A percentile compares a stretch with the other conserved stretches of the same genome.
Conservation (phyloP, 2,329 filamentous ascomycete genomes). For the Fusarium protoensiforme region DNA sequence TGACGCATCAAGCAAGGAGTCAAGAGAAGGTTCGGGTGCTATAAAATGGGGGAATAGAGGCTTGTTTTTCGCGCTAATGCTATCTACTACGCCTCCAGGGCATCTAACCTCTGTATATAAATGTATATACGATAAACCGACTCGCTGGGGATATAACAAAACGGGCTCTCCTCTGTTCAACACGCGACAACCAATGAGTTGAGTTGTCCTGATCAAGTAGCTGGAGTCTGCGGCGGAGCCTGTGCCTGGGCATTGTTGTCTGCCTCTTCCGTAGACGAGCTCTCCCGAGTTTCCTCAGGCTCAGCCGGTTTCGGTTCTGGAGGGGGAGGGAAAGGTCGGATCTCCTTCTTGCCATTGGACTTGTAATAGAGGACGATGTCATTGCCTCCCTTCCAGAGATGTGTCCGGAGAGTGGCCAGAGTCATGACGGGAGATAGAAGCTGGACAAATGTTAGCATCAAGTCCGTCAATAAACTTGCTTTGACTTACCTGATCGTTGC, state of each 20-base stretch:
- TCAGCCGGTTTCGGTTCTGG: constrained; percentile 32
- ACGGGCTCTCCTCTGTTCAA: background rate
- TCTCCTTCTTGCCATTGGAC: constrained; percentile 83
- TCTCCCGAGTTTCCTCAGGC: constrained; percentile 34
- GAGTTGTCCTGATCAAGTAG: constrained; percentile 11
- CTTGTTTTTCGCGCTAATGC: constrained; percentile 37
- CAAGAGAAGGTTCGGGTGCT: constrained; percentile 11
- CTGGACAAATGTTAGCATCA: constrained; percentile 48
- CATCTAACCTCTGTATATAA: constrained; percentile 39
- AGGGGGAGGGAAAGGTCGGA: constrained; percentile 51
- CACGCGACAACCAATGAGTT: background rate
- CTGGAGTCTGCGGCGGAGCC: background rate
- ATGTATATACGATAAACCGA: constrained; percentile 37
- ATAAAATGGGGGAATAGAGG: constrained; percentile 11
- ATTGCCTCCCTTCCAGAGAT: constrained; percentile 94
- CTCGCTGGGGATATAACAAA: constrained; percentile 21
- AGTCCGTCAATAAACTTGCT: background rate
- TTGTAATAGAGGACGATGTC: constrained; percentile 94
- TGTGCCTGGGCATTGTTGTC: constrained; percentile 18
- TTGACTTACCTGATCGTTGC: constrained; percentile 83
- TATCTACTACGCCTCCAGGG: constrained; percentile 39
- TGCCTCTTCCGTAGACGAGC: constrained; percentile 26
- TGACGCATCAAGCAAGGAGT: constrained; percentile 20
- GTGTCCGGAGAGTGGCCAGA: constrained; percentile 89
- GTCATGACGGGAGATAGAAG: constrained; percentile 86